A percentile compares a stretch with the other conserved stretches of the same genome.
phyloP scores from a whole-genome alignment of 129 eudicot species.

The Daucus carota region DH1_v3.0 NC_030385.2:44711001-44711500 shows the following conservation, averaged over 20 bases:
- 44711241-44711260: not conserved
- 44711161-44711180: not conserved
- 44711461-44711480: not conserved
- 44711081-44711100: not conserved
- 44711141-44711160: not conserved
- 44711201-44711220: not conserved
- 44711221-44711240: not conserved
- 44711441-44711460: slow-evolving; percentile 9
- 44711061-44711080: not conserved
- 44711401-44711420: slow-evolving; percentile 10
- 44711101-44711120: not conserved
- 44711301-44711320: slow-evolving; percentile 12
- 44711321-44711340: slow-evolving; percentile 13
- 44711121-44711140: not conserved
- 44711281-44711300: slow-evolving; percentile 3
- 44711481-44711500: not conserved
- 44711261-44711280: slow-evolving; percentile 7
- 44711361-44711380: slow-evolving; percentile 7
- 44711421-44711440: slow-evolving; percentile 13
- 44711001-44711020: not conserved
- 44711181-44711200: not conserved
- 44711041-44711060: not conserved
- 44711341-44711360: slow-evolving; percentile 10
- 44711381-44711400: slow-evolving; percentile 9
- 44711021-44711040: not conserved